Conservation (phyloP, 345 rosid genomes). For the Combretum micranthum region DNA sequence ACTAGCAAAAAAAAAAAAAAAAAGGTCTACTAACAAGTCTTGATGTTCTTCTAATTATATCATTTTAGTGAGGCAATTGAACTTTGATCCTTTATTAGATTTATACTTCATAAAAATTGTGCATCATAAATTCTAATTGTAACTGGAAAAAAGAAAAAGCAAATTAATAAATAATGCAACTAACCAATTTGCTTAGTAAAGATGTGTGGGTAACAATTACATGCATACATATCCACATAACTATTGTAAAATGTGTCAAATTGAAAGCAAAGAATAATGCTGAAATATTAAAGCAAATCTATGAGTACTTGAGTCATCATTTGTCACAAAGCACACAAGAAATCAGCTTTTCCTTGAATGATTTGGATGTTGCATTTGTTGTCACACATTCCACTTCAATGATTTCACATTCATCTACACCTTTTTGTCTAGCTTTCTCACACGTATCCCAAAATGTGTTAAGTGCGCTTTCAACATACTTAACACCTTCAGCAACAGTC, state of each 20-base stretch:
- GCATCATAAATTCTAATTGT: too few relatives aligned
- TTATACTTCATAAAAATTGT: too few relatives aligned
- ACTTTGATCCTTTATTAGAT: too few relatives aligned
- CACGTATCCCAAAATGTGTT: constrained; percentile 33
- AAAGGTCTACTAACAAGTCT: too few relatives aligned
- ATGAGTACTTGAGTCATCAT: constrained; percentile 1
- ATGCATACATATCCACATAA: background rate
- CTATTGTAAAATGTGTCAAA: background rate
- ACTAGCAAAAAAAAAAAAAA: too few relatives aligned
- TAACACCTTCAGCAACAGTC: constrained; percentile 44
- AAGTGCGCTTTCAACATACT: constrained; percentile 41
- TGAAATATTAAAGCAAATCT: background rate
- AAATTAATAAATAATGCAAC: background rate
- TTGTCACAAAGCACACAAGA: constrained; percentile 41
- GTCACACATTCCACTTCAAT: background rate
- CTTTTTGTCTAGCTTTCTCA: constrained; percentile 33
- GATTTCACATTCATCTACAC: constrained; percentile 30
- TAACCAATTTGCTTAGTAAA: background rate
- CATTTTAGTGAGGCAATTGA: too few relatives aligned
- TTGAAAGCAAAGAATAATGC: background rate
- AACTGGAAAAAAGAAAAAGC: background rate
- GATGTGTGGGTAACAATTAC: too few relatives aligned
- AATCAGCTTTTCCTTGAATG: constrained; percentile 19
- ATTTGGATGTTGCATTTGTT: constrained; percentile 5
- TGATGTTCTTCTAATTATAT: too few relatives aligned